Evolutionary conservation across 352 stramenopile genomes (phyloP), one percentile per base, ranked within the genome.

Genomic region (Globisporangium heterothallicum): DNA sequence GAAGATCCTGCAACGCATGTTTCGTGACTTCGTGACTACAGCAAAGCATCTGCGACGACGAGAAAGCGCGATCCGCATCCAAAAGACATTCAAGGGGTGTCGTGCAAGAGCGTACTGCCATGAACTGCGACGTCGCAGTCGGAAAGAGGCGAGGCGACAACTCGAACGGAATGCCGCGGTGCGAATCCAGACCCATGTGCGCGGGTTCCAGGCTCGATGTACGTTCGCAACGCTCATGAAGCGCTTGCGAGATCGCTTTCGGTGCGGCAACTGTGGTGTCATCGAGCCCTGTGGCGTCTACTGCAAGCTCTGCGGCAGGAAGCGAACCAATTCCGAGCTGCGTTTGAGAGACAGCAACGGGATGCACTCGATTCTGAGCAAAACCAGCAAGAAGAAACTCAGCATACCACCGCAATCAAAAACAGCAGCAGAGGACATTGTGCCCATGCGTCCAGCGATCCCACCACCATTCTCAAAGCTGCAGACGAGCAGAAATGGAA

Each of bases 301-400:
- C 59, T 88, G 77, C 61, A 88, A 88, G 48, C 67, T 72, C 18
- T 88, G 77, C 42, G 77, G 77, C n/a, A 65, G 74, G 1, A 58
- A 68, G 5, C 68, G 74, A 9, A 65, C 59, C 27, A 66, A 56
- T 12, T 72, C 73, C 34, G 61, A 61, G 7, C 32, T 61, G 9
- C 29, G 65, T 24, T 0, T 22, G 19, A 18, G 18, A 8, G 19
- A 26, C 27, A 50, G 1, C n/a, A 30, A 8, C 0, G 18, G 3
- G n/a, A 32, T 6, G 6, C 22, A 27, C 12, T n/a, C n/a, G n/a
- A n/a, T n/a, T n/a, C n/a, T n/a, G n/a, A n/a, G n/a, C n/a, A n/a
- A n/a, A n/a, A n/a, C n/a, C n/a, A n/a, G n/a, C n/a, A n/a, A n/a
- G n/a, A n/a, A n/a, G n/a, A n/a, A n/a, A n/a, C n/a, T n/a, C n/a